phyloP scores from a whole-genome alignment of 768 basidiomycete species.

The Suillus americanus region DNA sequence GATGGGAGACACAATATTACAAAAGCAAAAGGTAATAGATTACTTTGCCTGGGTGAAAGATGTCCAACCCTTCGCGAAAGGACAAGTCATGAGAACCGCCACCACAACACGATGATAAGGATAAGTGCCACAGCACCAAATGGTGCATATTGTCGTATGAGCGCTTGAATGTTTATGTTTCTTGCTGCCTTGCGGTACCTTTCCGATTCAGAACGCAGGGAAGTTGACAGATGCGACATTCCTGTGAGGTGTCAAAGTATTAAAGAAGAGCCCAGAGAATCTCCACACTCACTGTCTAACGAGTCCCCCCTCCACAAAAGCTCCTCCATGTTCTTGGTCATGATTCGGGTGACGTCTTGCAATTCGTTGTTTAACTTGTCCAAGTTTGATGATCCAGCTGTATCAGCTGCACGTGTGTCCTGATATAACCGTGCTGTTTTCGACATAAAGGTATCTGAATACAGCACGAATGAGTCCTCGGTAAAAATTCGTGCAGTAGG shows the following conservation, averaged over 20 bases:
- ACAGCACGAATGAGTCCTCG: conserved; percentile 7
- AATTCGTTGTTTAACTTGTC: conserved; percentile 94
- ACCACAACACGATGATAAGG: conserved; percentile 73
- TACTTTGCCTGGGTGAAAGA: conserved; percentile 25
- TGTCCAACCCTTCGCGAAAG: conserved; percentile 17
- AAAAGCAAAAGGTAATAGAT: conserved; percentile 21
- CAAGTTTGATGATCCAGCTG: conserved; percentile 62
- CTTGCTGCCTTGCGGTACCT: conserved; percentile 95
- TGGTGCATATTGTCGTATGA: conserved; percentile 95
- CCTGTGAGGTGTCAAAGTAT: conserved; percentile 42
- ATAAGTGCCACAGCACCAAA: conserved; percentile 80
- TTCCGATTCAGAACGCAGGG: conserved; percentile 92
- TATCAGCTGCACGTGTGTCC: conserved; percentile 85
- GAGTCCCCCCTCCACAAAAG: conserved; percentile 97
- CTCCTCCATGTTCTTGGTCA: conserved; percentile 99
- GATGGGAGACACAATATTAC: background rate
- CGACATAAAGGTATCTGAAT: conserved; percentile 94
- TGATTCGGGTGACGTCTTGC: conserved; percentile 97
- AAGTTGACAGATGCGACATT: conserved; percentile 96
- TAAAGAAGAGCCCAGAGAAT: background rate
- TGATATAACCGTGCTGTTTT: conserved; percentile 95
- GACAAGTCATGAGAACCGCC: conserved; percentile 65
- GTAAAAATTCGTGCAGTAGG: conserved; percentile 1
- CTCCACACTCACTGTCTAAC: conserved; percentile 71
- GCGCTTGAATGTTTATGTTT: conserved; percentile 91